Evolutionary conservation across 345 rosid species (phyloP).

Genomic region (Eucalyptus globulus): DNA sequence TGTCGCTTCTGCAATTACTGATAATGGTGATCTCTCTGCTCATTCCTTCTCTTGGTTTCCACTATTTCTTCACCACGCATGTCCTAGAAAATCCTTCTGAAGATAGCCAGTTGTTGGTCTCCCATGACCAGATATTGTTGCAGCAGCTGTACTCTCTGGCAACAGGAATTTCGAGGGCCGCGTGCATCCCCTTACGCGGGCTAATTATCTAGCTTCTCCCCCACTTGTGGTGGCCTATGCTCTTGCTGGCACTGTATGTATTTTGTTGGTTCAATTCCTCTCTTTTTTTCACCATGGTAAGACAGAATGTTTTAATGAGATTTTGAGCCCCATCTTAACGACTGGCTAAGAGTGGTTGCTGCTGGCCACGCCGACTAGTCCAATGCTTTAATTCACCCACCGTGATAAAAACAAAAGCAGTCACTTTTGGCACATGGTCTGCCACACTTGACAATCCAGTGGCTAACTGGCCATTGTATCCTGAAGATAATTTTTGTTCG

Average conservation of each 20-base stretch:
- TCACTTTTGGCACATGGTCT: neutral
- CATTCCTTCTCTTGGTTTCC: neutral
- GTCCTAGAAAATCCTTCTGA: neutral
- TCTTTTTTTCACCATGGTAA: neutral
- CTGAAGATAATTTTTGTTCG: neutral
- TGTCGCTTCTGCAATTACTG: constrained; percentile 69
- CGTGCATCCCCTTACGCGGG: constrained; percentile 80
- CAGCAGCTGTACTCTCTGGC: constrained; percentile 87
- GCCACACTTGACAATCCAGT: neutral
- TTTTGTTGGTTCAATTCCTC: neutral
- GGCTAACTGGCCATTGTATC: neutral
- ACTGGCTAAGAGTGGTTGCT: neutral
- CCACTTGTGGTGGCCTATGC: constrained; percentile 91
- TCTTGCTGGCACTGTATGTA: constrained; percentile 78
- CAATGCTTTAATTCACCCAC: neutral
- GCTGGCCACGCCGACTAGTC: neutral
- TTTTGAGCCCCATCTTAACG: neutral
- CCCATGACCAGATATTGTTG: constrained; percentile 48
- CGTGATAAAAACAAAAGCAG: neutral
- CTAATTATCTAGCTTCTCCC: constrained; percentile 93
- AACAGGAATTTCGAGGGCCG: constrained; percentile 91
- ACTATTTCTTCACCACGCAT: neutral
- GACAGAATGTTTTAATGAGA: neutral
- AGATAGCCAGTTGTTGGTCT: neutral
- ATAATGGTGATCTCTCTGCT: constrained; percentile 26